These are phyloP conservation scores for Tricholoma sp. DNA, from an alignment of 768 basidiomycete genomes.

Conservation along the genomic window DNA sequence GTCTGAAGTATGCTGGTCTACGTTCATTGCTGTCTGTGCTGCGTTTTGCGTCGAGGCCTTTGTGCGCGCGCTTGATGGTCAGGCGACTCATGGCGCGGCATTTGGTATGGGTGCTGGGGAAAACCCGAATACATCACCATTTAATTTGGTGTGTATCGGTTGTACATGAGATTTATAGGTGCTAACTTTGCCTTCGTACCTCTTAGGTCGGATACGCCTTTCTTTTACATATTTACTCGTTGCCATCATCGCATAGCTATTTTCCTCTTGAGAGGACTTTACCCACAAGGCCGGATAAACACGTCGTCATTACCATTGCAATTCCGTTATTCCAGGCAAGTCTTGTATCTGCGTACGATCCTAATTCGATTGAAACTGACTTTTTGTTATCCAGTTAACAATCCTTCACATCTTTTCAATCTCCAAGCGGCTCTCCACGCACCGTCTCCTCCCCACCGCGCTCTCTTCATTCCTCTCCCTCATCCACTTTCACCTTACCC, in stretches of 20 bases:
- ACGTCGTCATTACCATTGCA: conserved; percentile 66
- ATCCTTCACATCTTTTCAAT: conserved; percentile 65
- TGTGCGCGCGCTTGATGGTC: conserved; percentile 62
- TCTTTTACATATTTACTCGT: conserved; percentile 68
- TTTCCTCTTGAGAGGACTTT: conserved; percentile 30
- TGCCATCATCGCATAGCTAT: conserved; percentile 51
- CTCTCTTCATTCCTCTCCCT: conserved; percentile 56
- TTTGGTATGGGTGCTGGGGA: conserved; percentile 30
- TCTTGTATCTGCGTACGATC: background rate
- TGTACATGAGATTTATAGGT: background rate
- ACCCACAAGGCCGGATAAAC: conserved; percentile 65
- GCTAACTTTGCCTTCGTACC: conserved; percentile 1
- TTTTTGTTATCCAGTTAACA: conserved; percentile 37
- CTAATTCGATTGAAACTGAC: background rate
- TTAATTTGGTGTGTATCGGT: conserved; percentile 56
- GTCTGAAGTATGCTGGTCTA: conserved; percentile 65
- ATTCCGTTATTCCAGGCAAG: conserved; percentile 69
- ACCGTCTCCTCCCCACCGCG: conserved; percentile 67
- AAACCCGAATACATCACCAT: conserved; percentile 51
- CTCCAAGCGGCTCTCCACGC: conserved; percentile 54
- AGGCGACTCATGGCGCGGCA: conserved; percentile 28
- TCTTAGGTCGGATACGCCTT: conserved; percentile 72
- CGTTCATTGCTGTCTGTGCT: conserved; percentile 62
- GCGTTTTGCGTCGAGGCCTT: conserved; percentile 63
- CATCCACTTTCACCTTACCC: conserved; percentile 60